A percentile compares a stretch with the other conserved stretches of the same genome.
Evolutionary conservation across 2,329 filamentous ascomycete species (phyloP).

Genomic region (Phoma sp.): DNA sequence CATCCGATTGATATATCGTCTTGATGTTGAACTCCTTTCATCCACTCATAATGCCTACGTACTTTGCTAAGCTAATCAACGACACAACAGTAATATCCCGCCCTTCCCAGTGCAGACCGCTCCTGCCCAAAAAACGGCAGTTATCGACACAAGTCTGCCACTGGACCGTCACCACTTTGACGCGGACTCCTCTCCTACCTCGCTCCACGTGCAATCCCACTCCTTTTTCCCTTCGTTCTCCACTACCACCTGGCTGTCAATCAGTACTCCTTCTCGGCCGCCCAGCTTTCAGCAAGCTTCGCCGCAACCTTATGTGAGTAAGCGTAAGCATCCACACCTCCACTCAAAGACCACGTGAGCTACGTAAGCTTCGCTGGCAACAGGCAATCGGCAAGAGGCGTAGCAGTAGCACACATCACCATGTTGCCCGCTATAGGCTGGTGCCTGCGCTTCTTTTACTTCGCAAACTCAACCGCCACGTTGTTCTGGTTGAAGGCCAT

Average conservation of each 20-base stretch:
- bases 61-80: slow-evolving; percentile 29
- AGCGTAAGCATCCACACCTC: not conserved
- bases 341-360: not conserved
- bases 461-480: not conserved
- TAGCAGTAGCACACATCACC: not conserved
- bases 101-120: slow-evolving; percentile 23
- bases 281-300: not conserved
- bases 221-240: not conserved
- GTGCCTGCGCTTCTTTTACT: not conserved
- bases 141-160: slow-evolving; percentile 22
- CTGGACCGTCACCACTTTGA: slow-evolving; percentile 19
- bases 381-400: not conserved
- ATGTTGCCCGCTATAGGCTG: not conserved
- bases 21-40: not conserved
- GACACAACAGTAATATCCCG: slow-evolving; percentile 38
- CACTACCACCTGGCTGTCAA: not conserved
- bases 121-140: slow-evolving; percentile 25
- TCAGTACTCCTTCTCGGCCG: not conserved
- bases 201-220: slow-evolving; percentile 5
- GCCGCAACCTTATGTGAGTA: slow-evolving; percentile 3
- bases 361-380: not conserved
- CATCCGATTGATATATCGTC: not conserved
- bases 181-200: slow-evolving; percentile 14
- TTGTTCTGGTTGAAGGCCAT: not conserved
- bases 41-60: not conserved